Conservation (phyloP, 768 basidiomycete species). For the Boletus bicolor region DNA sequence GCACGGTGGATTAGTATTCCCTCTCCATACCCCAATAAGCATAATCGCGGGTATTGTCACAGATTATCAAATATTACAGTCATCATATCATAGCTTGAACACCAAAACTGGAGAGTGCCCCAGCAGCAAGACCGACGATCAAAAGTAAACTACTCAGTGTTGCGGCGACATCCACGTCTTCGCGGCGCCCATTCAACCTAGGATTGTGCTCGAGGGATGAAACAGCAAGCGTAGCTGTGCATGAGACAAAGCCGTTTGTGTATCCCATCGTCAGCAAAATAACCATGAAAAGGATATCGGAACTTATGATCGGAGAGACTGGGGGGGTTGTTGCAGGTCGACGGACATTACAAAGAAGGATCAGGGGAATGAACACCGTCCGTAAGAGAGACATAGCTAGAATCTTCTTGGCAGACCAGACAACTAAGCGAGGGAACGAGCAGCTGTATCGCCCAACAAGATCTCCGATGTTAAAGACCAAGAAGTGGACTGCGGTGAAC, state of each 20-base stretch:
- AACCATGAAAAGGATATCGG: conserved; percentile 72
- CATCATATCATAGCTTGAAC: conserved; percentile 63
- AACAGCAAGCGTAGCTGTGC: conserved; percentile 77
- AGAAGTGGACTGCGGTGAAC: conserved; percentile 76
- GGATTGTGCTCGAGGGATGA: conserved; percentile 81
- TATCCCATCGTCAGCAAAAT: conserved; percentile 72
- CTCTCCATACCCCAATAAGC: not conserved
- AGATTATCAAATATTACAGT: not conserved
- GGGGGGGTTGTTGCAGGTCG: conserved; percentile 34
- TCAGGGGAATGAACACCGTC: conserved; percentile 79
- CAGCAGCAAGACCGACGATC: conserved; percentile 69
- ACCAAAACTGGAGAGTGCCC: conserved; percentile 79
- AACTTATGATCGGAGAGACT: conserved; percentile 53
- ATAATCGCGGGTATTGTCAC: not conserved
- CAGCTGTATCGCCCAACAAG: conserved; percentile 67
- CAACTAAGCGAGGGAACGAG: conserved; percentile 56
- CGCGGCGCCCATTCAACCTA: conserved; percentile 57
- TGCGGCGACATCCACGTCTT: conserved; percentile 84
- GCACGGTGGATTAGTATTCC: not conserved
- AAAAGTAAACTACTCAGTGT: conserved; percentile 77
- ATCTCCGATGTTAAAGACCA: conserved; percentile 73
- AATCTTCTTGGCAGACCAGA: conserved; percentile 69
- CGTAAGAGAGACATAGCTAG: conserved; percentile 63
- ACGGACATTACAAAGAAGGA: conserved; percentile 86
- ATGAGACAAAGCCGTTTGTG: conserved; percentile 79